These are phyloP conservation scores for Vigna nakashimae DNA, from an alignment of 306 rosid species.

Conservation along the genomic window DNA sequence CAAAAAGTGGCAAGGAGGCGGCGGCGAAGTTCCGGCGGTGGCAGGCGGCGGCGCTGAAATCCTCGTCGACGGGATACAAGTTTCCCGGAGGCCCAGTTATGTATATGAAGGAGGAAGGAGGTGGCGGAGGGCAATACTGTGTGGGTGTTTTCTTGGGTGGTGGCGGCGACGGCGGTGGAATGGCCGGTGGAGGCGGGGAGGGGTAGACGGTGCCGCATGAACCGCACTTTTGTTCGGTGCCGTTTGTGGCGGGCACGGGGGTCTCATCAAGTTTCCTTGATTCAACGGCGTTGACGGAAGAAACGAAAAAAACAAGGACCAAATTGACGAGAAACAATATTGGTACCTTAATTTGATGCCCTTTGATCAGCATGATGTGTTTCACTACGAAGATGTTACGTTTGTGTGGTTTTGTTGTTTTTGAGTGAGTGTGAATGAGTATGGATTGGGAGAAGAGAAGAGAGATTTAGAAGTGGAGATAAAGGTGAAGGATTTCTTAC, in stretches of 20 bases:
- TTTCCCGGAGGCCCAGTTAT: conserved; percentile 60
- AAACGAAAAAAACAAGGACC: conserved; percentile 33
- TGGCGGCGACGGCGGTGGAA: conserved; percentile 49
- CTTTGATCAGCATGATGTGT: conserved; percentile 34
- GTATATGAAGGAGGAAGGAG: conserved; percentile 45
- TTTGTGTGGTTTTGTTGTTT: neutral
- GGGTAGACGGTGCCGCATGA: conserved; percentile 45
- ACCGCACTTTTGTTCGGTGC: conserved; percentile 43
- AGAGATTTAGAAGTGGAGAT: neutral
- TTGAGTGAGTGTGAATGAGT: conserved; percentile 17
- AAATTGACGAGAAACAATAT: conserved; percentile 16
- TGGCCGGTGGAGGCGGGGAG: conserved; percentile 46
- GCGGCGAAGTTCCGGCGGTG: conserved; percentile 20
- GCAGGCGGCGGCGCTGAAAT: conserved; percentile 47
- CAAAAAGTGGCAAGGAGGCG: conserved; percentile 35
- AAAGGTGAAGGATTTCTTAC: conserved; percentile 42
- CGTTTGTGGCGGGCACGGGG: conserved; percentile 2
- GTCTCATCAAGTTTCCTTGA: conserved; percentile 55
- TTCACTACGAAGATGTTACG: neutral
- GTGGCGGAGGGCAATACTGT: conserved; percentile 51
- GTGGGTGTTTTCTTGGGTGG: conserved; percentile 49
- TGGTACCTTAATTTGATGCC: conserved; percentile 39
- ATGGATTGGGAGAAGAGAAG: neutral
- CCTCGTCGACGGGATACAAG: conserved; percentile 52
- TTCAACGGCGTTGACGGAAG: conserved; percentile 43